phyloP scores from a whole-genome alignment of 139 green algal species.

The Closterium sp. region DNA sequence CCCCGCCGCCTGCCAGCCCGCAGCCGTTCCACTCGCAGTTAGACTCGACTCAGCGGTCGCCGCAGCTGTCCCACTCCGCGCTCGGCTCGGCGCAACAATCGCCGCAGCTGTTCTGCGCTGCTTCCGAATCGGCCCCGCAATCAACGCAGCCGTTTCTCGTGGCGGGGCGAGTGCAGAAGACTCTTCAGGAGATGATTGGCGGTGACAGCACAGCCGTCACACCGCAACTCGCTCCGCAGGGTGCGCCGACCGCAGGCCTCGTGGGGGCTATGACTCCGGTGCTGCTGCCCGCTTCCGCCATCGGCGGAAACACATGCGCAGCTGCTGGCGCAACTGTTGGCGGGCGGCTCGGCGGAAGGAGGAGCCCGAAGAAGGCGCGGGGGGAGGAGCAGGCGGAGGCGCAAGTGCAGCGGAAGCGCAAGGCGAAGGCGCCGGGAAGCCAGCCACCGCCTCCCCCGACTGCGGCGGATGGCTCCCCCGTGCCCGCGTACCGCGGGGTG shows the following conservation, averaged over 20 bases:
- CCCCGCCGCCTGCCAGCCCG: not conserved
- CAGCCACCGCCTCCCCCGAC: not conserved
- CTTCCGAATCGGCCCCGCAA: not conserved
- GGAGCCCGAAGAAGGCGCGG: not conserved
- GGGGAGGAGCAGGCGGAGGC: not conserved
- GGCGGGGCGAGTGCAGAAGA: not conserved
- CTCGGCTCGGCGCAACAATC: not conserved
- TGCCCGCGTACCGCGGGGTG: slow-evolving; percentile 80
- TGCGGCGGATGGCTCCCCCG: not conserved
- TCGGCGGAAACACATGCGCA: not conserved
- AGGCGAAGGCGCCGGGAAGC: not conserved
- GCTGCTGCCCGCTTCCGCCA: not conserved
- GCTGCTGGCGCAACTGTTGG: not conserved
- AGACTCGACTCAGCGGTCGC: not conserved
- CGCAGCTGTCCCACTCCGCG: not conserved
- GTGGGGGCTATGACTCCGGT: not conserved
- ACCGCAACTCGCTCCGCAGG: not conserved
- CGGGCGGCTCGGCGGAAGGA: not conserved
- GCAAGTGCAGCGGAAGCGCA: not conserved
- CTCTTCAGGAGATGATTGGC: not conserved
- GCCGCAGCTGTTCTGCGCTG: not conserved
- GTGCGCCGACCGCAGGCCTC: not conserved
- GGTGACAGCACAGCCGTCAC: not conserved
- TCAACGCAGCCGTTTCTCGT: not conserved
- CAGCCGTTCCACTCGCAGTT: not conserved